Percentiles rank a stretch among this genome's conserved stretches.
These are phyloP conservation scores for Saxophila tyrrhenica DNA, from an alignment of 495 filamentous ascomycete species.

Conservation along the genomic window DNA sequence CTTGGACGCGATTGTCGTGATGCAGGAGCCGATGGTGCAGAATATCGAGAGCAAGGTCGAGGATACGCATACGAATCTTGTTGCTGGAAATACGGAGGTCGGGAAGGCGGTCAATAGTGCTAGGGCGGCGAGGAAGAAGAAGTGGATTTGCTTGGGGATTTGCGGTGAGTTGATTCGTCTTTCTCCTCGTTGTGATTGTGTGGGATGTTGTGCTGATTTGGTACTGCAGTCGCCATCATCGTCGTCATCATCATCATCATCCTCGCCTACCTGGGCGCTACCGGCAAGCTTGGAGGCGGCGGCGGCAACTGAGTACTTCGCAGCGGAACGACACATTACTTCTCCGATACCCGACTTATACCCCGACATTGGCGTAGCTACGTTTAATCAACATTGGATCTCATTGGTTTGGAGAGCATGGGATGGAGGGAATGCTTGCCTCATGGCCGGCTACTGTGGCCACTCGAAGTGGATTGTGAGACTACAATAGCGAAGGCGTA, in stretches of 20 bases:
- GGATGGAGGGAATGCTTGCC: too few relatives aligned
- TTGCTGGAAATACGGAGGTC: slow-evolving; percentile 71
- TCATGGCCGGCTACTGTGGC: too few relatives aligned
- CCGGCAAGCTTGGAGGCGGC: neutral
- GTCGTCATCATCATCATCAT: slow-evolving; percentile 17
- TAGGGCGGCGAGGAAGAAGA: slow-evolving; percentile 74
- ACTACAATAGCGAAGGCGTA: neutral
- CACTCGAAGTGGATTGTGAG: too few relatives aligned
- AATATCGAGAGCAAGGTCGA: slow-evolving; percentile 74
- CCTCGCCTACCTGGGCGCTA: slow-evolving; percentile 7
- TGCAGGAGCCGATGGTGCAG: slow-evolving; percentile 67
- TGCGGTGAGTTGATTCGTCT: slow-evolving; percentile 7
- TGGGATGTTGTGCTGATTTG: neutral
- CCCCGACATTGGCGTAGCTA: neutral
- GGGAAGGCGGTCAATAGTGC: slow-evolving; percentile 67
- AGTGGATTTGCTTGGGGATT: slow-evolving; percentile 92
- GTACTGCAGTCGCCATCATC: slow-evolving; percentile 11
- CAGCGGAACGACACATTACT: neutral
- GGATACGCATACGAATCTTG: slow-evolving; percentile 64
- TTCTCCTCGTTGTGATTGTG: neutral
- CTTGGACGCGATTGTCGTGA: slow-evolving; percentile 65
- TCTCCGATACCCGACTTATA: neutral
- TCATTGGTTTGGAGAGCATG: neutral
- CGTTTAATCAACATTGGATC: neutral
- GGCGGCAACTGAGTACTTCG: too few relatives aligned